Evolutionary conservation across 2,329 filamentous ascomycete species (phyloP).

Genomic region (Cercospora zeina): DNA sequence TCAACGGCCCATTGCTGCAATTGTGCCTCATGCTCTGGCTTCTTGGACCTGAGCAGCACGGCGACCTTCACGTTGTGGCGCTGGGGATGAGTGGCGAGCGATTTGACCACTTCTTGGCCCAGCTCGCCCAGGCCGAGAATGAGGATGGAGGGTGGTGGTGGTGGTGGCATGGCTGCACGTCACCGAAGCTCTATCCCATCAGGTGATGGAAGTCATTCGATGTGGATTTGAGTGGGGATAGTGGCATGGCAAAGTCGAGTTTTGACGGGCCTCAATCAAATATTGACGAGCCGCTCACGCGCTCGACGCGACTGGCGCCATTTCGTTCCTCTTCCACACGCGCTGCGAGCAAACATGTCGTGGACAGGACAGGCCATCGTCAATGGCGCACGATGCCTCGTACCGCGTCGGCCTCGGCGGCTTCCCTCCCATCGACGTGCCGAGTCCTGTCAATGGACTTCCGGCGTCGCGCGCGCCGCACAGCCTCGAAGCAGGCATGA

Average conservation of each 20-base stretch:
- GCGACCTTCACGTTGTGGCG: conserved; percentile 47
- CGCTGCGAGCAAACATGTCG: conserved; percentile 1
- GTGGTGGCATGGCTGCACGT: conserved; percentile 1
- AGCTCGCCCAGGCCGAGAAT: conserved; percentile 69
- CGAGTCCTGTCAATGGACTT: neutral
- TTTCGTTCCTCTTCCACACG: neutral
- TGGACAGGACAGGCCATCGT: neutral
- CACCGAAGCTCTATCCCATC: neutral
- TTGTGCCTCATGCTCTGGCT: conserved; percentile 31
- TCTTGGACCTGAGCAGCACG: conserved; percentile 58
- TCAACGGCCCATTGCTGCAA: conserved; percentile 37
- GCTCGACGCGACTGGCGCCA: neutral
- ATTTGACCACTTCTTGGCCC: conserved; percentile 57
- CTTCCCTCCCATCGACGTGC: conserved; percentile 2
- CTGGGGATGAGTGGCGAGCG: conserved; percentile 52
- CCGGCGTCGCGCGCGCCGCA: neutral
- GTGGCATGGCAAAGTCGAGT: no score
- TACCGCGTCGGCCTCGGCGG: conserved; percentile 6
- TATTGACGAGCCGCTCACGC: no score
- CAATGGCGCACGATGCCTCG: conserved; percentile 10
- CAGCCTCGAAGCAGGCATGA: conserved; percentile 1
- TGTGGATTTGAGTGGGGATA: no score
- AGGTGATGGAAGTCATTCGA: neutral
- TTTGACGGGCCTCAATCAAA: no score
- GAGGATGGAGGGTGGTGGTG: conserved; percentile 47